Conservation (phyloP, 2,329 filamentous ascomycete genomes). For the Diaporthe sp. region DNA sequence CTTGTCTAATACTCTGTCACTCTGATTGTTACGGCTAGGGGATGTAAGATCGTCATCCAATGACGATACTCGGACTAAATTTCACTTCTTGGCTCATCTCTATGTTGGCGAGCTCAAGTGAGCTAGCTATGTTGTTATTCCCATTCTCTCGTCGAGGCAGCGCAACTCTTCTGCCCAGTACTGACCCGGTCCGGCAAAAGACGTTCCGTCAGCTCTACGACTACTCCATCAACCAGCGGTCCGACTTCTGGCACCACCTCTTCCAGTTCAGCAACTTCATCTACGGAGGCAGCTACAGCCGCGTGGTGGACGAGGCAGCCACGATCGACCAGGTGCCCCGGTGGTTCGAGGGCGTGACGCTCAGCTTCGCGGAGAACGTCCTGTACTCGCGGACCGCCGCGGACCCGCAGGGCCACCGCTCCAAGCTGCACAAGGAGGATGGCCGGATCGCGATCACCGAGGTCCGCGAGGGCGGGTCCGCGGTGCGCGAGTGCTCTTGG, state of each 20-base stretch:
- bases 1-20: not conserved
- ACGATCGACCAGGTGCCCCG: conserved; percentile 79
- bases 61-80: not conserved
- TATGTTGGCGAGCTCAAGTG: not conserved
- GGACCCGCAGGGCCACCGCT: conserved; percentile 56
- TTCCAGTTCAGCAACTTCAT: conserved; percentile 74
- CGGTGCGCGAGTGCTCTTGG: conserved; percentile 74
- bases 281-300: conserved; percentile 70
- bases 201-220: conserved; percentile 78
- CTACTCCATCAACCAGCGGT: conserved; percentile 74
- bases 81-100: conserved; percentile 17
- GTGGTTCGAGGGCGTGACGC: conserved; percentile 81
- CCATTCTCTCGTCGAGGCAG: not conserved
- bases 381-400: conserved; percentile 69
- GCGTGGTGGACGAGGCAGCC: conserved; percentile 76
- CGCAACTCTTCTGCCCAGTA: not conserved
- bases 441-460: conserved; percentile 78
- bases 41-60: not conserved
- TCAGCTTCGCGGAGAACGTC: conserved; percentile 87
- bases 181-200: conserved; percentile 51
- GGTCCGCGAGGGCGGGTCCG: conserved; percentile 75
- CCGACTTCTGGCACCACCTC: conserved; percentile 75
- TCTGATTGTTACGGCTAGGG: not conserved
- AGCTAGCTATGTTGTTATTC: not conserved
- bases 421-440: conserved; percentile 77